Percentiles rank a stretch among this genome's conserved stretches.
phyloP scores from a whole-genome alignment of 2,329 filamentous ascomycete genomes.

The Penicillium sp. region DNA sequence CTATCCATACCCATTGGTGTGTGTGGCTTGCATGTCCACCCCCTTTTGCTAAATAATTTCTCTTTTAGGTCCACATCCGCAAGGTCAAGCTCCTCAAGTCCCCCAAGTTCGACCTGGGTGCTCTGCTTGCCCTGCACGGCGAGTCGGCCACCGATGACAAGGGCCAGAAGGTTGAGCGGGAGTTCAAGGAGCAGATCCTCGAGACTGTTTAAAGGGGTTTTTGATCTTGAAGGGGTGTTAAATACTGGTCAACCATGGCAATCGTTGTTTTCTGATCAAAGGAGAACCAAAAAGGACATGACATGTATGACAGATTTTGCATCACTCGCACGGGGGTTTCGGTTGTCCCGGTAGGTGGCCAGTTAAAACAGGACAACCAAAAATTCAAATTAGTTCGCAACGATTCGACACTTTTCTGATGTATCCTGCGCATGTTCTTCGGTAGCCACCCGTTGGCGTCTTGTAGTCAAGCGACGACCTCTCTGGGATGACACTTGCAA shows the following conservation, averaged over 20 bases:
- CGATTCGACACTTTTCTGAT: conserved; percentile 1
- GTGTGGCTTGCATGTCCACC: background rate
- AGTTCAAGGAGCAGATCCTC: conserved; percentile 98
- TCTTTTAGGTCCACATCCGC: conserved; percentile 87
- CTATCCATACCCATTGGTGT: background rate
- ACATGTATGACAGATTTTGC: conserved; percentile 27
- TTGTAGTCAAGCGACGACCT: background rate
- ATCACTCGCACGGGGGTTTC: conserved; percentile 10
- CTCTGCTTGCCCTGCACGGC: conserved; percentile 93
- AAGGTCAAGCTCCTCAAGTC: conserved; percentile 99
- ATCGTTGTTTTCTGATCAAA: conserved; percentile 31
- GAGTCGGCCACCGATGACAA: conserved; percentile 95
- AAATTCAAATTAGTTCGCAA: conserved; percentile 11
- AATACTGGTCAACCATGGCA: conserved; percentile 65
- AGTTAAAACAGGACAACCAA: conserved; percentile 7
- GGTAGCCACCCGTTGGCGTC: background rate
- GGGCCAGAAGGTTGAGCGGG: conserved; percentile 97
- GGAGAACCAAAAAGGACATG: conserved; percentile 32
- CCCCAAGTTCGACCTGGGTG: conserved; percentile 98
- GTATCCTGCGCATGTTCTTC: background rate
- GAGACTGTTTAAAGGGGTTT: conserved; percentile 78
- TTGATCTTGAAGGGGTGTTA: conserved; percentile 70
- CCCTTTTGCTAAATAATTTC: background rate
- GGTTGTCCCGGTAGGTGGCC: conserved; percentile 5
- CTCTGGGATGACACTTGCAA: background rate